Evolutionary conservation across 163 green algal genomes (phyloP).

Genomic region (Scenedesmus sp.): DNA sequence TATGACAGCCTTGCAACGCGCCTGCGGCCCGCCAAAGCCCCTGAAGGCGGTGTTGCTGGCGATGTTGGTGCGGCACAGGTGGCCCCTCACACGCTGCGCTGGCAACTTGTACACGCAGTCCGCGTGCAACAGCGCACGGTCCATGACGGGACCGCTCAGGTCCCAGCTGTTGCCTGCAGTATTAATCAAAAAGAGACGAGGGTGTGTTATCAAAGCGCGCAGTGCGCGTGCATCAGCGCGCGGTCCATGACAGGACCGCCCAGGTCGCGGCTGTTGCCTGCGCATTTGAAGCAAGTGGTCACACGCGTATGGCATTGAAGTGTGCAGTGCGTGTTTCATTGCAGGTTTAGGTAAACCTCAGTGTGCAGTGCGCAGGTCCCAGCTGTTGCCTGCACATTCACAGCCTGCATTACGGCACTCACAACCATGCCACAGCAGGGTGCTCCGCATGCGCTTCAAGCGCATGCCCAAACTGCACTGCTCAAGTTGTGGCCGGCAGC

Average conservation of each 20-base stretch:
- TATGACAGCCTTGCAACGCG: constrained; percentile 3
- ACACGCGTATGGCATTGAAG: too few relatives aligned
- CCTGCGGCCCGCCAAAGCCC: constrained; percentile 95
- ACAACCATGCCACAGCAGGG: too few relatives aligned
- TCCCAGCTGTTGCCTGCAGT: constrained; percentile 88
- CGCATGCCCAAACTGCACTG: too few relatives aligned
- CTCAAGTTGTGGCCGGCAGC: too few relatives aligned
- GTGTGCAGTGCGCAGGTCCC: too few relatives aligned
- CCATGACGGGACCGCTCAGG: constrained; percentile 88
- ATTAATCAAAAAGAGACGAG: background rate
- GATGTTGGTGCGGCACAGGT: constrained; percentile 92
- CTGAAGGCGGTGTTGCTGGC: constrained; percentile 96
- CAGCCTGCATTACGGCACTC: too few relatives aligned
- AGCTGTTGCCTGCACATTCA: too few relatives aligned
- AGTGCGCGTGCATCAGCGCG: constrained; percentile 91
- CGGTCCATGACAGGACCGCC: constrained; percentile 88
- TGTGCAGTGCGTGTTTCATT: too few relatives aligned
- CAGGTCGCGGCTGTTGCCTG: background rate
- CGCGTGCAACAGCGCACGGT: constrained; percentile 92
- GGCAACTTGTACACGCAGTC: constrained; percentile 91
- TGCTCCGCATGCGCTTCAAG: too few relatives aligned
- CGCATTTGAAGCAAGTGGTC: too few relatives aligned
- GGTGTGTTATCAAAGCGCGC: constrained; percentile 81
- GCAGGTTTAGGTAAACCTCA: too few relatives aligned
- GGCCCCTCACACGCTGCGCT: constrained; percentile 79